Evolutionary conservation across 768 basidiomycete genomes (phyloP).

Genomic region (Steccherinum ochraceum): DNA sequence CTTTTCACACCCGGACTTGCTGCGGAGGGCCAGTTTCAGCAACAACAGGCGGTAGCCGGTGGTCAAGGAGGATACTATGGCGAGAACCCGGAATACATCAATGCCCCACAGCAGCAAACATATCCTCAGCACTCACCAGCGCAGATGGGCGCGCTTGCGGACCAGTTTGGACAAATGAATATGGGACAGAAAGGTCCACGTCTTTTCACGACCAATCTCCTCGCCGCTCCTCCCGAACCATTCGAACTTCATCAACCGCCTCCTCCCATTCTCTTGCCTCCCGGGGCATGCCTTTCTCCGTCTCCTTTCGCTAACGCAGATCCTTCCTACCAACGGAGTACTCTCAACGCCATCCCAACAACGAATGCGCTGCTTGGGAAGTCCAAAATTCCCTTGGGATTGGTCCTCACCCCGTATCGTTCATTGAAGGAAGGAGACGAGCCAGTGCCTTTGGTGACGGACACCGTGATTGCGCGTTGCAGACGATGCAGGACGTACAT

Average conservation of each 20-base stretch:
- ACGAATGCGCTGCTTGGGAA: slow-evolving; percentile 83
- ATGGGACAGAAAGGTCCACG: slow-evolving; percentile 74
- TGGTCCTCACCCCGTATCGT: slow-evolving; percentile 88
- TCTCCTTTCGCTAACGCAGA: slow-evolving; percentile 81
- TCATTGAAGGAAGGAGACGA: slow-evolving; percentile 78
- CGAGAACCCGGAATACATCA: slow-evolving; percentile 36
- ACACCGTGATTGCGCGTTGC: slow-evolving; percentile 94
- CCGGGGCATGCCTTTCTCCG: slow-evolving; percentile 73
- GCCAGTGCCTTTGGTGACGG: slow-evolving; percentile 82
- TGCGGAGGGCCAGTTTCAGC: slow-evolving; percentile 60
- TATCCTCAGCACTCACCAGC: slow-evolving; percentile 29
- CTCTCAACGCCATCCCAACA: slow-evolving; percentile 89
- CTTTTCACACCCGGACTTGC: slow-evolving; percentile 85
- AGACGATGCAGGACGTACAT: slow-evolving; percentile 95
- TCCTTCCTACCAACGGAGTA: slow-evolving; percentile 86
- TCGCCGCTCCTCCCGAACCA: slow-evolving; percentile 90
- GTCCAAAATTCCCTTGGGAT: slow-evolving; percentile 83
- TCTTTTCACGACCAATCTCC: slow-evolving; percentile 84
- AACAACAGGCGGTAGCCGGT: slow-evolving; percentile 42
- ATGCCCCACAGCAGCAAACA: slow-evolving; percentile 37
- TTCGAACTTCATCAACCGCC: slow-evolving; percentile 74
- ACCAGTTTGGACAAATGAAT: slow-evolving; percentile 89
- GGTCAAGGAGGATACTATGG: slow-evolving; percentile 47
- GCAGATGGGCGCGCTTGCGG: slow-evolving; percentile 55
- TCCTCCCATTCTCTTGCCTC: slow-evolving; percentile 86